These are phyloP conservation scores for Imleria badia DNA, from an alignment of 768 basidiomycete genomes.

Conservation along the genomic window DNA sequence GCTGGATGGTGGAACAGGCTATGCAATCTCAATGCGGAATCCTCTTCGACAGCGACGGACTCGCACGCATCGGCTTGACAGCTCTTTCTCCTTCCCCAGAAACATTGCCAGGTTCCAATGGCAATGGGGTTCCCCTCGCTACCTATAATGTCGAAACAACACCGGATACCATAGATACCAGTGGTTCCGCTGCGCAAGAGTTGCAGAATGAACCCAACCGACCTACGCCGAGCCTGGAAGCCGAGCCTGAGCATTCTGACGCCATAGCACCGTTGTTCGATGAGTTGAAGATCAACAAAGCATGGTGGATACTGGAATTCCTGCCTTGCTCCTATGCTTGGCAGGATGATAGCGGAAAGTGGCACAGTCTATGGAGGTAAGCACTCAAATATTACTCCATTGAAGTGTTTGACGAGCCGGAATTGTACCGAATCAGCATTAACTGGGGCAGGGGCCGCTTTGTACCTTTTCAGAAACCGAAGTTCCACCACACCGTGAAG, in stretches of 20 bases:
- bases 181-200: not conserved
- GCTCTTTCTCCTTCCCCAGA: not conserved
- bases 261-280: constrained; percentile 58
- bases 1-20: constrained; percentile 79
- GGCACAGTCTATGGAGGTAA: constrained; percentile 57
- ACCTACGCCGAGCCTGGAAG: not conserved
- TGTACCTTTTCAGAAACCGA: constrained; percentile 46
- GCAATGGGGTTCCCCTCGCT: not conserved
- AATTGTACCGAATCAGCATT: constrained; percentile 14
- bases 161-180: not conserved
- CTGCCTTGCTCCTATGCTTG: constrained; percentile 52
- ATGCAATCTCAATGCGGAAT: constrained; percentile 58
- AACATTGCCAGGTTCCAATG: not conserved
- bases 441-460: constrained; percentile 59
- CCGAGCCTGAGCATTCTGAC: constrained; percentile 17
- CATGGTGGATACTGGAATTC: constrained; percentile 78
- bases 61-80: constrained; percentile 43
- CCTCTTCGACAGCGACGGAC: constrained; percentile 50
- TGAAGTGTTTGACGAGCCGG: not conserved
- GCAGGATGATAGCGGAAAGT: constrained; percentile 55
- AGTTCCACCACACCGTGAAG: constrained; percentile 65
- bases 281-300: constrained; percentile 37
- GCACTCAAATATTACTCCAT: constrained; percentile 21
- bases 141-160: not conserved
- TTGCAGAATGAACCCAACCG: not conserved